A percentile compares a stretch with the other conserved stretches of the same genome.
Conservation (phyloP, 306 rosid genomes). For the Medicago arabica region DNA sequence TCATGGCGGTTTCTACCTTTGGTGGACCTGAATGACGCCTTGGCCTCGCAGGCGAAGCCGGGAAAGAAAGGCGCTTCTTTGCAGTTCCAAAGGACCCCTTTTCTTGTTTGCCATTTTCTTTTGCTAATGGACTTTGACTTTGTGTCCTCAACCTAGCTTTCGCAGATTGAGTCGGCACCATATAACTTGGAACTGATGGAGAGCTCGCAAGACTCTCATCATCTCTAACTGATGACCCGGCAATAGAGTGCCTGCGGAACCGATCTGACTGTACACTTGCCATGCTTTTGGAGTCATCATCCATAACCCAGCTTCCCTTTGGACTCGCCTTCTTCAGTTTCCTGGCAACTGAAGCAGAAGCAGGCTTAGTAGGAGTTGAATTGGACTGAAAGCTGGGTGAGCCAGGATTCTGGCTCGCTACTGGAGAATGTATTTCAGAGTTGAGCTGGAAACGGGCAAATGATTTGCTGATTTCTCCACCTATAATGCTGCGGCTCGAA, state of each 20-base stretch:
- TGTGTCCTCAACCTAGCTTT: constrained; percentile 84
- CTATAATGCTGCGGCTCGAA: constrained; percentile 54
- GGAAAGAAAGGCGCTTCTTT: constrained; percentile 80
- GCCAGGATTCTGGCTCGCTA: constrained; percentile 68
- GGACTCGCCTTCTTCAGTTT: constrained; percentile 77
- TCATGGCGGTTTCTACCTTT: constrained; percentile 64
- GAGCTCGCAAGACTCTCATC: constrained; percentile 83
- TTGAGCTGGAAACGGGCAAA: constrained; percentile 89
- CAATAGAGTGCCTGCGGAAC: constrained; percentile 83
- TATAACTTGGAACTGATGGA: constrained; percentile 78
- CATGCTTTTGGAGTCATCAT: constrained; percentile 75
- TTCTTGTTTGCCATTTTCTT: constrained; percentile 64
- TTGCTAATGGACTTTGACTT: constrained; percentile 73
- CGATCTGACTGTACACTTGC: constrained; percentile 72
- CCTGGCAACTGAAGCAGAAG: constrained; percentile 46
- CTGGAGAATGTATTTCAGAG: constrained; percentile 78
- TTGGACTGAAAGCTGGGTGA: constrained; percentile 61
- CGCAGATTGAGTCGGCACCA: constrained; percentile 86
- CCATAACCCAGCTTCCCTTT: constrained; percentile 56
- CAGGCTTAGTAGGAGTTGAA: constrained; percentile 75
- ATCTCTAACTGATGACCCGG: constrained; percentile 69
- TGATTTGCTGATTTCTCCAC: constrained; percentile 91
- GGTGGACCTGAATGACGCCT: constrained; percentile 85
- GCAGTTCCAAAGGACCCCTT: constrained; percentile 64
- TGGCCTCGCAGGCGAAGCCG: constrained; percentile 76